Base-by-base conservation (phyloP, 768 basidiomycete genomes). In the Termitomyces bulborhizus region DNA sequence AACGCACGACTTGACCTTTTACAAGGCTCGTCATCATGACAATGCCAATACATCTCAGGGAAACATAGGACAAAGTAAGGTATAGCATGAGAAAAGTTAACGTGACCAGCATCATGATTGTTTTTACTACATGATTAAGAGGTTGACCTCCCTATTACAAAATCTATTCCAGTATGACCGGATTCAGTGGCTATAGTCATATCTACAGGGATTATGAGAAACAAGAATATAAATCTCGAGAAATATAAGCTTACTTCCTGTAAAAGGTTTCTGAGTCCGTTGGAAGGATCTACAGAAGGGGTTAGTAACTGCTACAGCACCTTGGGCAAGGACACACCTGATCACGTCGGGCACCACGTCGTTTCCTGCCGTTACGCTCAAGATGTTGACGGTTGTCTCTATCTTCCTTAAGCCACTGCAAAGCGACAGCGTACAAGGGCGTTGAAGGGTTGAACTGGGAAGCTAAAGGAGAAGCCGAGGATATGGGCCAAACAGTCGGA, bases 381-480 rank as follows among this genome's bases (percentile, higher is more conserved):
- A 86, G 72, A 63, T 77, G 72, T 15, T 74, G 76, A 21, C 89
- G 78, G 52, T 81, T 68, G 45, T 85, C 81, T 43, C 90, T 77
- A 62, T 99, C 97, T 62, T 90, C 86, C 60, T 78, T 83, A 41
- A 98, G 75, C 97, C 97, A 99, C 46, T 82, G 77, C 37, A 98
- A 70, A 3, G 94, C 95, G 18, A 91, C 72, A 11, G 72, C 69
- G 66, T 97, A 88, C 36, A 99, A 69, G 2, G 74, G 57, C 4
- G 75, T 66, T 0, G 66, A 55, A 16, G 65, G 58, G 5, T 59
- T 59, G 44, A 65, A 66, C 41, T 60, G 60, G 9, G 57, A 48
- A 43, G 44, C 60, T 45, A 63, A 57, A 31, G 61, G 15, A 57
- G 67, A 65, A 3, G 53, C 40, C 34, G 63, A 41, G 7, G 68